Conservation (phyloP, 2,329 filamentous ascomycete genomes). For the Fusarium solani-melongenae region DNA sequence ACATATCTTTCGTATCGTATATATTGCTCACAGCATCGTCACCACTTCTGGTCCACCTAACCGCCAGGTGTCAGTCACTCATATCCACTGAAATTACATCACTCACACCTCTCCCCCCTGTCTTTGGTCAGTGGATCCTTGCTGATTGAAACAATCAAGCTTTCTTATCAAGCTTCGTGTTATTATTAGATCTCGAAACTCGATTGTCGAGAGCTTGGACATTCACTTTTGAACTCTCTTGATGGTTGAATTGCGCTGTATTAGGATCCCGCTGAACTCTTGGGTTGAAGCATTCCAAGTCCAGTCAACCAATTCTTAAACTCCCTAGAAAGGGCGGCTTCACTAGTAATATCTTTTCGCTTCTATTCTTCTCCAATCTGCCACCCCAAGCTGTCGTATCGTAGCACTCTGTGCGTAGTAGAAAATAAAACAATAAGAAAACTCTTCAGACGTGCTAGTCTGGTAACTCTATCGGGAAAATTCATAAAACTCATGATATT, state of each 20-base stretch:
- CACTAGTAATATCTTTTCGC: slow-evolving; percentile 1
- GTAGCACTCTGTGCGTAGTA: slow-evolving; percentile 9
- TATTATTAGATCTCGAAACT: neutral
- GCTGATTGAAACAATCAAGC: slow-evolving; percentile 7
- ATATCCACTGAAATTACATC: slow-evolving; percentile 20
- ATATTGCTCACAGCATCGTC: neutral
- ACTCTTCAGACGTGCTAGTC: slow-evolving; percentile 27
- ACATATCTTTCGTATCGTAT: neutral
- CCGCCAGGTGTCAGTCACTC: neutral
- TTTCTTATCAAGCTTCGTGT: slow-evolving; percentile 9
- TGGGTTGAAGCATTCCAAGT: neutral
- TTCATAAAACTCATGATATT: slow-evolving; percentile 31
- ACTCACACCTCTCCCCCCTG: slow-evolving; percentile 1
- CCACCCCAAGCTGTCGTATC: neutral
- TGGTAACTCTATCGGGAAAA: slow-evolving; percentile 18
- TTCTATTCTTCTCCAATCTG: slow-evolving; percentile 4
- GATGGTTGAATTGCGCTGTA: neutral
- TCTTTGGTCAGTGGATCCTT: slow-evolving; percentile 12
- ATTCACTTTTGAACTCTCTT: neutral
- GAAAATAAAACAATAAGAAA: neutral
- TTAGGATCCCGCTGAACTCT: neutral
- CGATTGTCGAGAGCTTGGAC: neutral
- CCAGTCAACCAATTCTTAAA: neutral
- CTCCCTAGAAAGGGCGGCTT: neutral
- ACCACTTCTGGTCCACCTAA: neutral